A percentile compares a stretch with the other conserved stretches of the same genome.
Conservation (phyloP, 371 early-diverging fungal species). For the Mucor ambiguus region DNA sequence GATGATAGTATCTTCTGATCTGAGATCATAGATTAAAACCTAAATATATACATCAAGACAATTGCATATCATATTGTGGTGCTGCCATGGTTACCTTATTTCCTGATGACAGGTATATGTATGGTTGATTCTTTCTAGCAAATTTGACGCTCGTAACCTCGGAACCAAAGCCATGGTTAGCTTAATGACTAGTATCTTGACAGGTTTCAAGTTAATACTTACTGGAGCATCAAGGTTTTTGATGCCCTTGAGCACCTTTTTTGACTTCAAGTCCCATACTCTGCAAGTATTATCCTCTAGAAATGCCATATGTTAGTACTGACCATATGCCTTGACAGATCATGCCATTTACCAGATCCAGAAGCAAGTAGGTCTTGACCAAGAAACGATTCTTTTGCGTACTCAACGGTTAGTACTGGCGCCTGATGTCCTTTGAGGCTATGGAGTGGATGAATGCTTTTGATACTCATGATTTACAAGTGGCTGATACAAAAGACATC, state of each 20-base stretch:
- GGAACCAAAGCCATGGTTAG: neutral
- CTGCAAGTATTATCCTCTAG: constrained; percentile 53
- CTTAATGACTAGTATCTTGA: neutral
- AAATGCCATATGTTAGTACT: neutral
- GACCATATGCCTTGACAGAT: neutral
- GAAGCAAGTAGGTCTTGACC: constrained; percentile 30
- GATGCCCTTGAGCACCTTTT: constrained; percentile 36
- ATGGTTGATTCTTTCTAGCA: constrained; percentile 27
- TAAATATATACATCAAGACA: neutral
- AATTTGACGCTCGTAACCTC: constrained; percentile 47
- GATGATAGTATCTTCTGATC: constrained; percentile 32
- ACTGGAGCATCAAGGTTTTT: constrained; percentile 35
- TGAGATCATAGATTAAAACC: constrained; percentile 45
- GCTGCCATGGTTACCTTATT: constrained; percentile 28
- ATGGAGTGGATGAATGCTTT: constrained; percentile 10
- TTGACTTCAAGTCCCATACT: constrained; percentile 42
- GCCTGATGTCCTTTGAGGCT: constrained; percentile 29
- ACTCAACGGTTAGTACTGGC: constrained; percentile 26
- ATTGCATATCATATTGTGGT: no score
- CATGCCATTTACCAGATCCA: constrained; percentile 27
- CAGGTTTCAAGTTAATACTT: neutral
- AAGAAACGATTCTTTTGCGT: constrained; percentile 18
- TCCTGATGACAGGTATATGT: constrained; percentile 41
- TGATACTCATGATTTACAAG: constrained; percentile 15
- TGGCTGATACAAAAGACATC: constrained; percentile 5